Conservation (phyloP, 2,329 filamentous ascomycete genomes). For the Fusarium nurragi region DNA sequence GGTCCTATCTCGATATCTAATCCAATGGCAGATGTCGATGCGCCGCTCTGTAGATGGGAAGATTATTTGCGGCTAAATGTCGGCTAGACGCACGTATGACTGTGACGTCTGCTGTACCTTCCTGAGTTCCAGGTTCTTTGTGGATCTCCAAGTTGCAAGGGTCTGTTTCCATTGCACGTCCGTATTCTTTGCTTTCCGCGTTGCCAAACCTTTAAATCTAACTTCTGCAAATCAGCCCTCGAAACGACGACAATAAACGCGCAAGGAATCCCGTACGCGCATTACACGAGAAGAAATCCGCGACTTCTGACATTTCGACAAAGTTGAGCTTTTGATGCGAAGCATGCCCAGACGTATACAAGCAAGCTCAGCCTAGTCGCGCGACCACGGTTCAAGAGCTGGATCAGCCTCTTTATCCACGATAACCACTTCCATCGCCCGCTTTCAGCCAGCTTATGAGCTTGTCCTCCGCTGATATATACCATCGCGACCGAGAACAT, state of each 20-base stretch:
- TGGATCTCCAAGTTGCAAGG: conserved; percentile 38
- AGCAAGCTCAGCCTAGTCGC: conserved; percentile 47
- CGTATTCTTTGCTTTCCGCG: conserved; percentile 39
- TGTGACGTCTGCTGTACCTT: conserved; percentile 38
- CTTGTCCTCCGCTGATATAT: neutral
- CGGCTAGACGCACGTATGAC: conserved; percentile 33
- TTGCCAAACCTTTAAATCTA: conserved; percentile 41
- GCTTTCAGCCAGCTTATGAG: conserved; percentile 22
- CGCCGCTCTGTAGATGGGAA: conserved; percentile 28
- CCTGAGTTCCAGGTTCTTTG: conserved; percentile 21
- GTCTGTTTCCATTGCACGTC: conserved; percentile 37
- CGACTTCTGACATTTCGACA: conserved; percentile 12
- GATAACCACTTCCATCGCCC: conserved; percentile 14
- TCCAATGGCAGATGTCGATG: conserved; percentile 14
- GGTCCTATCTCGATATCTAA: conserved; percentile 19
- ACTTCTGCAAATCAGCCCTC: conserved; percentile 13
- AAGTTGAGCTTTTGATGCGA: conserved; percentile 37
- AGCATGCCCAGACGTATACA: conserved; percentile 44
- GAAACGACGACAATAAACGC: conserved; percentile 19
- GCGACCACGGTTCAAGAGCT: conserved; percentile 42
- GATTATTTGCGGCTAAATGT: conserved; percentile 40
- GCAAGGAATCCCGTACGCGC: conserved; percentile 4
- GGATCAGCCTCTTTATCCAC: conserved; percentile 34
- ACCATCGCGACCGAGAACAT: conserved; percentile 16
- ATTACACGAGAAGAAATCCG: neutral